Conservation (phyloP, 257 asterid species). For the Penstemon davidsonii region DNA sequence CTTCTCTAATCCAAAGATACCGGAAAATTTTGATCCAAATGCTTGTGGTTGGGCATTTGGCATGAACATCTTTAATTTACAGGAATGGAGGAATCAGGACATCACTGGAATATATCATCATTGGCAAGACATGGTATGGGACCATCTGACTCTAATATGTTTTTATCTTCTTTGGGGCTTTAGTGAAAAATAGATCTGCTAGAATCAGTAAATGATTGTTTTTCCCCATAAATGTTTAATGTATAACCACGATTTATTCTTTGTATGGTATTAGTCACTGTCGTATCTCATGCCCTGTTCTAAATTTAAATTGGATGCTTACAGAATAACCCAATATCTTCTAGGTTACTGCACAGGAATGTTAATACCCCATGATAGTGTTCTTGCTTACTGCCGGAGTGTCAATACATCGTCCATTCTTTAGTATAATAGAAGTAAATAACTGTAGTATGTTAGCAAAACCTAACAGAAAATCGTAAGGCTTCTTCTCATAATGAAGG, state of each 20-base stretch:
- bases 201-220: not conserved
- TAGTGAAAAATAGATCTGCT: not conserved
- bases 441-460: too few relatives aligned
- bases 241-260: not conserved
- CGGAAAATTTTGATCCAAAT: constrained; percentile 70
- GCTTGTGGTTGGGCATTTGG: constrained; percentile 94
- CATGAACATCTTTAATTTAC: constrained; percentile 80
- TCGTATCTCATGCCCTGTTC: too few relatives aligned
- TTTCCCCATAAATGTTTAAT: not conserved
- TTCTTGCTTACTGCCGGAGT: too few relatives aligned
- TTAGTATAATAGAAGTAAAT: too few relatives aligned
- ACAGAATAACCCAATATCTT: too few relatives aligned
- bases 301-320: too few relatives aligned
- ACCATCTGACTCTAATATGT: constrained; percentile 5
- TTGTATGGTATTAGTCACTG: not conserved
- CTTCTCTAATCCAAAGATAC: constrained; percentile 75
- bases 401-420: too few relatives aligned
- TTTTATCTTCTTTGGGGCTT: constrained; percentile 16
- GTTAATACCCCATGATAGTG: too few relatives aligned
- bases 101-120: constrained; percentile 79
- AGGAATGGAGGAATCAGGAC: constrained; percentile 82
- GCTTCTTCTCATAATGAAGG: too few relatives aligned
- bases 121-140: constrained; percentile 74
- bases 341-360: too few relatives aligned
- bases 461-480: too few relatives aligned